These are phyloP conservation scores for Osmanthus fragrans DNA, from an alignment of 257 asterid genomes.

Conservation along the genomic window DNA sequence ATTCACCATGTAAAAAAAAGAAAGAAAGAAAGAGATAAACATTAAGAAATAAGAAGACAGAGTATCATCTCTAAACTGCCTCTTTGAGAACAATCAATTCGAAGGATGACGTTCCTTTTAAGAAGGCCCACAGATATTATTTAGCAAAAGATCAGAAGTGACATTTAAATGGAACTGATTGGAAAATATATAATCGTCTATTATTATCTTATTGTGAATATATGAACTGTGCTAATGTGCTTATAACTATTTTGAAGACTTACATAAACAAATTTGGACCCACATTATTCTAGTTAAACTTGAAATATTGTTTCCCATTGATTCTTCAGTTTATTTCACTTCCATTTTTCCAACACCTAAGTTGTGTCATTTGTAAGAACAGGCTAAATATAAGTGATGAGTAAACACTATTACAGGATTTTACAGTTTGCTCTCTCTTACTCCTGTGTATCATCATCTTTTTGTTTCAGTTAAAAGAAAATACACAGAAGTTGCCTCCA, in stretches of 20 bases:
- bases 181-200: background rate
- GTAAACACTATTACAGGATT: background rate
- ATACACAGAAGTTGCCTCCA: constrained; percentile 61
- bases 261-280: background rate
- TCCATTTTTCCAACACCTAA: background rate
- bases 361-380: background rate
- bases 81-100: background rate
- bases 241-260: too few relatives aligned
- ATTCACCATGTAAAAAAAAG: too few relatives aligned
- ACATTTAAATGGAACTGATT: background rate
- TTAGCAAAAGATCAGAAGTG: background rate
- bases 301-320: background rate
- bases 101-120: background rate
- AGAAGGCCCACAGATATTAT: background rate
- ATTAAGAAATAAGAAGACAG: too few relatives aligned
- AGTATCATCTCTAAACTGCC: background rate
- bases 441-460: constrained; percentile 12
- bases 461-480: constrained; percentile 60
- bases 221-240: background rate
- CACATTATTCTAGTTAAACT: background rate
- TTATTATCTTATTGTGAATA: background rate
- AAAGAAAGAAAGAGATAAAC: too few relatives aligned
- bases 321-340: background rate
- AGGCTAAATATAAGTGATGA: background rate
- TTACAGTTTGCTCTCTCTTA: too few relatives aligned